These are phyloP conservation scores for Phanerochaete sordida DNA, from an alignment of 768 basidiomycete genomes.

Conservation along the genomic window DNA sequence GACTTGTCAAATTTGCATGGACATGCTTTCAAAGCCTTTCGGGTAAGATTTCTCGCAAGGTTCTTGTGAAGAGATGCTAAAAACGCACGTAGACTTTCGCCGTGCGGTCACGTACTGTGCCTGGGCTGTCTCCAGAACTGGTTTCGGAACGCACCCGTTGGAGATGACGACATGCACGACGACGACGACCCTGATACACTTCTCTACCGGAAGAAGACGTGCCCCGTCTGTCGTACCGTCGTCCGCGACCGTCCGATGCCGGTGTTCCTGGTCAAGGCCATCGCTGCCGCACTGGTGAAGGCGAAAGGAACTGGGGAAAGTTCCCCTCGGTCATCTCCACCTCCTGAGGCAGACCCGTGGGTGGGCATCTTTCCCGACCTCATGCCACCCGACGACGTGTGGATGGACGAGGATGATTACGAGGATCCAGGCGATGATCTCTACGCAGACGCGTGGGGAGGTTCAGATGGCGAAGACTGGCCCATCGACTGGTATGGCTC, in stretches of 20 bases:
- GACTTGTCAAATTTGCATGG: conserved; percentile 79
- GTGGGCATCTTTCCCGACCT: conserved; percentile 56
- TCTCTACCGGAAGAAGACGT: conserved; percentile 61
- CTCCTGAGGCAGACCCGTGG: conserved; percentile 58
- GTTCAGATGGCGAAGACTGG: conserved; percentile 19
- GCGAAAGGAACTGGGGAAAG: conserved; percentile 29
- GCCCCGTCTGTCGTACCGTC: conserved; percentile 64
- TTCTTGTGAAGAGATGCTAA: background rate
- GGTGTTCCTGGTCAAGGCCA: conserved; percentile 63
- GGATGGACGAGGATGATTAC: conserved; percentile 26
- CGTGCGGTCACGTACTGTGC: conserved; percentile 80
- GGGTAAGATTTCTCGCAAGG: conserved; percentile 42
- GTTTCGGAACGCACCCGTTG: conserved; percentile 65
- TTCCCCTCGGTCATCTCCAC: conserved; percentile 23
- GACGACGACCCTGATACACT: conserved; percentile 41
- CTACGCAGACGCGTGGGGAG: conserved; percentile 27
- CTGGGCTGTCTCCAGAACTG: conserved; percentile 69
- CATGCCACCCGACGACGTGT: conserved; percentile 26
- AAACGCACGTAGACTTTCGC: conserved; percentile 47
- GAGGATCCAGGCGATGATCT: conserved; percentile 24
- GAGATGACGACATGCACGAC: conserved; percentile 42
- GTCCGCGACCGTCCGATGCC: conserved; percentile 62
- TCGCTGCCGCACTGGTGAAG: conserved; percentile 47
- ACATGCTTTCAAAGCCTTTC: conserved; percentile 59
- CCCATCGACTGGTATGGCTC: conserved; percentile 25